Evolutionary conservation across 2,329 filamentous ascomycete genomes (phyloP).

Genomic region (Exophiala sp.): DNA sequence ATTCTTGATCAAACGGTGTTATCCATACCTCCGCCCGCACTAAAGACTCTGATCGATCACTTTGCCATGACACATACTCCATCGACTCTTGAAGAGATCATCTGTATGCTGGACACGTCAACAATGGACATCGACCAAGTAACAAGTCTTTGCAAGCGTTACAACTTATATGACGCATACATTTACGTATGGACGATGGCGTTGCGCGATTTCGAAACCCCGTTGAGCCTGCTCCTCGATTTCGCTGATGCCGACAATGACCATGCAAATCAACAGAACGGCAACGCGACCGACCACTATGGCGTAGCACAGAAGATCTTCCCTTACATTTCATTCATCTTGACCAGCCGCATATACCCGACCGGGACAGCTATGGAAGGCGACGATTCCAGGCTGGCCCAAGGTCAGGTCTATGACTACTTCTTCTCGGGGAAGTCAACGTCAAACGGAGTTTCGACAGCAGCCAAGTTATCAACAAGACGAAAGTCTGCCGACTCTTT

Average conservation of each 20-base stretch:
- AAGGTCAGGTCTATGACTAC: conserved; percentile 87
- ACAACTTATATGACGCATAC: conserved; percentile 88
- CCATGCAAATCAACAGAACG: not conserved
- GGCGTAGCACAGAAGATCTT: conserved; percentile 75
- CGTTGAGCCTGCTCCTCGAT: conserved; percentile 68
- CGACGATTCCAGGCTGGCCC: conserved; percentile 69
- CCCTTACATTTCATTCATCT: conserved; percentile 84
- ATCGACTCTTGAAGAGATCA: conserved; percentile 81
- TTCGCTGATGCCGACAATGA: conserved; percentile 6
- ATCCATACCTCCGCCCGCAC: conserved; percentile 72
- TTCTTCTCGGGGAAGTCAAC: conserved; percentile 73
- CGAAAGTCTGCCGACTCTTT: conserved; percentile 64
- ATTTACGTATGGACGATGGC: conserved; percentile 97
- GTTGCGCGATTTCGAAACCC: conserved; percentile 83
- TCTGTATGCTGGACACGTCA: conserved; percentile 84
- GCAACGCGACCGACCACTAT: conserved; percentile 34
- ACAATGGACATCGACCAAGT: conserved; percentile 94
- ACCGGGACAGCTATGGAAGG: conserved; percentile 74
- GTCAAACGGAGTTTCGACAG: conserved; percentile 42
- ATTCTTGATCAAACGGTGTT: conserved; percentile 75
- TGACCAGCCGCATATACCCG: conserved; percentile 89
- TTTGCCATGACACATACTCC: conserved; percentile 75
- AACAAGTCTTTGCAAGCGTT: conserved; percentile 83
- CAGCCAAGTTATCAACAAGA: not conserved
- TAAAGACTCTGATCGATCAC: conserved; percentile 81